Evolutionary conservation across 768 basidiomycete species (phyloP), one percentile per base, ranked within the genome.

Genomic region (Auriculariales sp.): DNA sequence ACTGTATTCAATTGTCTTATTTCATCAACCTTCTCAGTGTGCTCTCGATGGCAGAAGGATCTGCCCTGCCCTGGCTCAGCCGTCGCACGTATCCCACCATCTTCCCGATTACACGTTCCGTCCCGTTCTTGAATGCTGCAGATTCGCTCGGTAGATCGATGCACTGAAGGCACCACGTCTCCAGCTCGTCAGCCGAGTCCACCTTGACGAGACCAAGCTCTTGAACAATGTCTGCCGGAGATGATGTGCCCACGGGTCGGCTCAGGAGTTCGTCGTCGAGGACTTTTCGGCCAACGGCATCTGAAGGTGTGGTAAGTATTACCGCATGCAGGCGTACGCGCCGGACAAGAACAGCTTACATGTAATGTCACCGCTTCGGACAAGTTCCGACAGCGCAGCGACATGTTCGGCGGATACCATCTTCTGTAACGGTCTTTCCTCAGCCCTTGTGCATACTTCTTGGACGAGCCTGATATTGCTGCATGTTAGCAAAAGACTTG

Each of bases 81-180:
- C 79, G 82, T 87, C 97, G 92, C 27, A 94, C 86, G 56, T 76
- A 71, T 0, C 92, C 92, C 1, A 93, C 71, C 36, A 97, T 70
- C 53, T 82, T 81, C 66, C 85, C 85, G 32, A 92, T 55, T 4
- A 88, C 88, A 52, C 81, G 83, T n/a, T 64, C 64, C 48, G 83
- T 82, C 0, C 93, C 92, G 15, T 67, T 67, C 14, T 73, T 73
- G 32, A 83, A 72, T 15, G 78, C 81, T 3, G 71, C 70, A 2
- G 73, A 79, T 58, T 90, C 85, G 33, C 69, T 64, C 0, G 88
- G 87, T 39, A 87, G 67, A 1, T 71, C 71, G 10, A 95, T 79
- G 1, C 81, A 82, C n/a, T 72, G 64, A 42, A 60, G 58, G 61
- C 90, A 89, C 48, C 88, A 64, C 0, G 55, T 57, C 32, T 69